Base-by-base conservation (phyloP, 371 early-diverging fungal species). In the Mucor circinelloides region DNA sequence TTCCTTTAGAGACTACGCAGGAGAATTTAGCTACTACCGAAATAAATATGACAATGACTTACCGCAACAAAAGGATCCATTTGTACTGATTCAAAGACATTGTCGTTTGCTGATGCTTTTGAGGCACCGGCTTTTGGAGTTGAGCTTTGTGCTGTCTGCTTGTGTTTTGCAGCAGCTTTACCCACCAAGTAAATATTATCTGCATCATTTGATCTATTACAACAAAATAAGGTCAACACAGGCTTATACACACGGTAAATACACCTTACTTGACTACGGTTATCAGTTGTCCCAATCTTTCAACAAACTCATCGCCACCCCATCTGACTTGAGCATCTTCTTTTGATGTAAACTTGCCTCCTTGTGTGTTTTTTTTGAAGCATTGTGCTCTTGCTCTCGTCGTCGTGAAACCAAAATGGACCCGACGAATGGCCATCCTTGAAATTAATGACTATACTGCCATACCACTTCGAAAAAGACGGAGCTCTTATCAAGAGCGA, bases 1-100 rank as follows among this genome's bases (percentile, higher is more conserved):
- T 66, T 90, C 91, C 72, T 91, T 90, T 40, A 88, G 79, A 19
- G 86, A 80, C 89, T 88, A 74, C 6, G n/a, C n/a, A n/a, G 13
- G n/a, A 7, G 17, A n/a, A 42, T 15, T 42, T 5, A 42, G 17
- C 42, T 42, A 6, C 25, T 28, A 19, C 17, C 60, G 6, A 23
- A 7, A n/a, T 4, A 40, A n/a, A 10, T 34, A 25, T 57, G 17
- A n/a, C 1, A 44, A 17, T 6, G 21, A 23, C 48, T 70, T 76
- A 78, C 82, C 15, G 80, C 77, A 5, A 83, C 69, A 21, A 80
- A 58, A 19, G 80, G 83, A 66, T 80, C 83, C 83, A 82, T 82
- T 38, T 78, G 80, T 1, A 80, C 60, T 5, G 75, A 72, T 32
- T 78, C 80, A 66, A 79, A 77, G 9, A 72, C 67, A 17, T 30